These are phyloP conservation scores for Salix suchowensis DNA, from an alignment of 345 rosid genomes.

Conservation along the genomic window DNA sequence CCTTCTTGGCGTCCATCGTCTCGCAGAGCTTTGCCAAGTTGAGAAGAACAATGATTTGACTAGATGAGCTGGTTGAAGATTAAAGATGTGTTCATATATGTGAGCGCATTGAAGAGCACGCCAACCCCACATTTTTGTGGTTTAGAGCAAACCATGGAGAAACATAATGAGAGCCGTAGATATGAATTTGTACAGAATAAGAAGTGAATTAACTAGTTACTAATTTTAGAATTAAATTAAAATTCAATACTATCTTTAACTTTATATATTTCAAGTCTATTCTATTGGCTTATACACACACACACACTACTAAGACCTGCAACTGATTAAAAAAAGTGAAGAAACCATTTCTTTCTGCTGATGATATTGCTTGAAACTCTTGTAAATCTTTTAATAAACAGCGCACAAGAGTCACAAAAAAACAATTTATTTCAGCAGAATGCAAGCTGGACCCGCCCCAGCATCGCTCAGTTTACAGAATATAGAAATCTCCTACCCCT, in stretches of 20 bases:
- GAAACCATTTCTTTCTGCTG: constrained; percentile 70
- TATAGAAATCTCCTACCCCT: no score
- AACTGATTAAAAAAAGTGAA: constrained; percentile 55
- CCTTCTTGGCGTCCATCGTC: not conserved
- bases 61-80: not conserved
- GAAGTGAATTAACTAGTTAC: no score
- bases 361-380: constrained; percentile 48
- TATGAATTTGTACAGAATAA: not conserved
- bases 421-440: no score
- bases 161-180: not conserved
- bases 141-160: not conserved
- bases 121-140: not conserved
- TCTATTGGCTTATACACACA: no score
- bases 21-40: not conserved
- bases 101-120: no score
- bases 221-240: no score
- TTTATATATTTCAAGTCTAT: no score
- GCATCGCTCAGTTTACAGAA: no score
- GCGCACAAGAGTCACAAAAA: not conserved
- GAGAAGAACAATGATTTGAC: not conserved
- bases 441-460: no score
- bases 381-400: constrained; percentile 39
- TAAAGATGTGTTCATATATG: not conserved
- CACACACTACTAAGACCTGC: constrained; percentile 37
- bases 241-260: no score